These are phyloP conservation scores for Aspergillus novoparasiticus DNA, from an alignment of 2,329 filamentous ascomycete genomes.

Conservation along the genomic window DNA sequence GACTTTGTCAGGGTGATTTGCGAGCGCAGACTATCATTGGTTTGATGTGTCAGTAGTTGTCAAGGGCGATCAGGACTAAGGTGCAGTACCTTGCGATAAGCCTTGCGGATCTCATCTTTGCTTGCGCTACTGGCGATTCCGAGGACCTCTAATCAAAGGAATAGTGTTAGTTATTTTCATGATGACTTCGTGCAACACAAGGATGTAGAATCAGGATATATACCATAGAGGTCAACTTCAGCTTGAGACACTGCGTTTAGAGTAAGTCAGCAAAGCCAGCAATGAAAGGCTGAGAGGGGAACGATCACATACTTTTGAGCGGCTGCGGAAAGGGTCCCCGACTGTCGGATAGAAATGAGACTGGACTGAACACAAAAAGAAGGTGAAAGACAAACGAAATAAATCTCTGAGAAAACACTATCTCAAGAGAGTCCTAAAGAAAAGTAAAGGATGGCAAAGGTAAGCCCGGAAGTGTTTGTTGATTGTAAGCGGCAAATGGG, in stretches of 20 bases:
- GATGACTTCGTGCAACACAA: not conserved
- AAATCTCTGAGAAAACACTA: not conserved
- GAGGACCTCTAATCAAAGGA: slow-evolving; percentile 66
- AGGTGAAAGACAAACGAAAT: not conserved
- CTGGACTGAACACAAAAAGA: not conserved
- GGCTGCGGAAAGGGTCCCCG: slow-evolving; percentile 1
- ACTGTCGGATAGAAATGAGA: not conserved
- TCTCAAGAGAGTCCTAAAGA: not conserved
- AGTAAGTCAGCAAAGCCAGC: slow-evolving; percentile 21
- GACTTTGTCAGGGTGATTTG: slow-evolving; percentile 94
- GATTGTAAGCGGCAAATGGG: not conserved
- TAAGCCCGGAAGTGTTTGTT: not conserved
- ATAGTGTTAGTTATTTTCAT: slow-evolving; percentile 9
- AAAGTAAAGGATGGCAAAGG: not conserved
- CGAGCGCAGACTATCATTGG: slow-evolving; percentile 70
- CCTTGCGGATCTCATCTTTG: slow-evolving; percentile 87
- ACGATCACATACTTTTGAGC: slow-evolving; percentile 20
- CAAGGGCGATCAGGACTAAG: not conserved
- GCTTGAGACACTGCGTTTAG: slow-evolving; percentile 34
- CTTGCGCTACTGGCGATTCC: slow-evolving; percentile 71
- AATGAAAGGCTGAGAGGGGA: not conserved
- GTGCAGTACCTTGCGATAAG: slow-evolving; percentile 80
- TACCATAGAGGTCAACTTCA: slow-evolving; percentile 65
- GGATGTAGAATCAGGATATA: slow-evolving; percentile 19
- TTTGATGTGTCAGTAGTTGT: not conserved